These are phyloP conservation scores for Candida tetrigidarum DNA, from an alignment of 1,139 yeast species.

Conservation along the genomic window DNA sequence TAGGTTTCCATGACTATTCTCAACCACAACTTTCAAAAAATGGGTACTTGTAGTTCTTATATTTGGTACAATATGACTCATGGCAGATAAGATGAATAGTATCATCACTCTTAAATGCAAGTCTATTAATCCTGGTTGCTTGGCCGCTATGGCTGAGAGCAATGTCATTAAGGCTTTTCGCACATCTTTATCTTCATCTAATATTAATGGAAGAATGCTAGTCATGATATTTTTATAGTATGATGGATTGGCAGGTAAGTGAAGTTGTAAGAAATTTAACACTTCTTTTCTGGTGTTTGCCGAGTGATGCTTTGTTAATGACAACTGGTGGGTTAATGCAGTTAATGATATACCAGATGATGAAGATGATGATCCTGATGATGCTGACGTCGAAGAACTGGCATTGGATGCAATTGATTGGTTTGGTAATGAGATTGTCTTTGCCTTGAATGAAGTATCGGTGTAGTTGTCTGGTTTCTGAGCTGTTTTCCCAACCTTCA, in stretches of 20 bases:
- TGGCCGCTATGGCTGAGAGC: conserved; percentile 51
- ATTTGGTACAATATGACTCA: conserved; percentile 87
- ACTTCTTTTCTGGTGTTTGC: conserved; percentile 77
- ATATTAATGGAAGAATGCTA: conserved; percentile 57
- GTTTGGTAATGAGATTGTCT: conserved; percentile 64
- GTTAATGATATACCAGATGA: conserved; percentile 15
- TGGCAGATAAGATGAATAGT: conserved; percentile 85
- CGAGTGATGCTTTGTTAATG: conserved; percentile 81
- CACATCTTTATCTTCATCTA: conserved; percentile 68
- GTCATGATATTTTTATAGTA: conserved; percentile 61
- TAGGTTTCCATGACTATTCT: conserved; percentile 49
- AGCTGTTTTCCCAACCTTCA: conserved; percentile 85
- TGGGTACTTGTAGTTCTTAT: conserved; percentile 73
- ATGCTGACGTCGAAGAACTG: conserved; percentile 12
- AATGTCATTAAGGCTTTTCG: conserved; percentile 62
- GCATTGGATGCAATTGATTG: conserved; percentile 43
- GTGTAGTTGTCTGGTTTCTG: conserved; percentile 76
- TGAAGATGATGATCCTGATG: conserved; percentile 11
- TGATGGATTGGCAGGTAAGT: conserved; percentile 53
- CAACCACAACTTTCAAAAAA: conserved; percentile 59
- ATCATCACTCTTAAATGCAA: conserved; percentile 70
- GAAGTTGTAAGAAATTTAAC: conserved; percentile 50
- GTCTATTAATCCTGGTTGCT: conserved; percentile 60
- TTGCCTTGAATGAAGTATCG: conserved; percentile 84
- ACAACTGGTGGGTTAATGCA: conserved; percentile 53